phyloP scores from a whole-genome alignment of 495 filamentous ascomycete genomes.

The Aspergillus ellipticus region DNA sequence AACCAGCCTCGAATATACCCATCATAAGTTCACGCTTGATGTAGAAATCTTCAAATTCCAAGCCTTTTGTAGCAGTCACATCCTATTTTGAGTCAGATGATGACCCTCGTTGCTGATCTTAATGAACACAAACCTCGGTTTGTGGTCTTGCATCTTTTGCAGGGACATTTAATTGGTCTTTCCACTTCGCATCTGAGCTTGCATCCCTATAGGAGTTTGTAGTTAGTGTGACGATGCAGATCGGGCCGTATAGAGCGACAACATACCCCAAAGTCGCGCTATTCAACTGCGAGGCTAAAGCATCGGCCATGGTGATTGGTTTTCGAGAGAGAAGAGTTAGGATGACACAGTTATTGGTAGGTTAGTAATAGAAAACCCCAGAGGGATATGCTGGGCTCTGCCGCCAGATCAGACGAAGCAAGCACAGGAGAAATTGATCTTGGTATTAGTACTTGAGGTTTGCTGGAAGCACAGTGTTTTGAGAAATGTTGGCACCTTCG shows the following conservation, averaged over 20 bases:
- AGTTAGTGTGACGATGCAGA: constrained; percentile 15
- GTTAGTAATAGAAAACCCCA: no score
- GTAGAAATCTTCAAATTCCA: constrained; percentile 95
- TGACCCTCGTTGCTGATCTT: background rate
- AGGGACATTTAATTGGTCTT: constrained; percentile 70
- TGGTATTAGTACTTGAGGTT: background rate
- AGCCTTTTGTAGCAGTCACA: constrained; percentile 93
- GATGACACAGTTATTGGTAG: background rate
- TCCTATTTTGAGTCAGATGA: constrained; percentile 55
- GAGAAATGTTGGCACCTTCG: background rate
- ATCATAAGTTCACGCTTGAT: constrained; percentile 93
- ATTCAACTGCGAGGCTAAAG: constrained; percentile 65
- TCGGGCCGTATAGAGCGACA: background rate
- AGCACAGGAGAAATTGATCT: background rate
- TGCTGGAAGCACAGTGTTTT: background rate
- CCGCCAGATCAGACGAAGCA: background rate
- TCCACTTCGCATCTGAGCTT: constrained; percentile 66
- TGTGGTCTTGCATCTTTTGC: constrained; percentile 84
- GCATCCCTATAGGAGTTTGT: constrained; percentile 41
- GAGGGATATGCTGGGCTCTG: background rate
- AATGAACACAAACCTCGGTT: constrained; percentile 70
- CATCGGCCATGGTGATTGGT: constrained; percentile 49
- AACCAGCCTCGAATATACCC: constrained; percentile 98
- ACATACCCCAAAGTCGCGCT: constrained; percentile 68
- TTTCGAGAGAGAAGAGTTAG: background rate